Evolutionary conservation across 2,329 filamentous ascomycete genomes (phyloP), one percentile per base, ranked within the genome.

Genomic region (Ophiosphaerella korrae): DNA sequence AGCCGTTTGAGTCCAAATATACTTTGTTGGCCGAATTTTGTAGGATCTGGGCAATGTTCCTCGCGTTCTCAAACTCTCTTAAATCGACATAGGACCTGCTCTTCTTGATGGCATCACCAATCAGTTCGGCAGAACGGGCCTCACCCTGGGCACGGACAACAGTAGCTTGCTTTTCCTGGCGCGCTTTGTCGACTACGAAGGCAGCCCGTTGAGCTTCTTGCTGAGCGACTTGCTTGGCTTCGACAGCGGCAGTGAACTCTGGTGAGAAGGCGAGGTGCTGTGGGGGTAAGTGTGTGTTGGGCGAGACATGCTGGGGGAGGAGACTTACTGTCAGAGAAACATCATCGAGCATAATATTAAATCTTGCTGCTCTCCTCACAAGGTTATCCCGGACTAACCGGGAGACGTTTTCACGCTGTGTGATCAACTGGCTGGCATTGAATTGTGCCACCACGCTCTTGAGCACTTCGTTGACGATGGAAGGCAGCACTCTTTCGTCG

Each of bases 81-180:
- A 99, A 84, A 78, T 97, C 94, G 58, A 99, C 86, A 75, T 99
- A 99, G 60, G 91, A 89, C 79, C 92, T 89, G 81, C 84, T 95
- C 88, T 97, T 99, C 90, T 97, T 99, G 86, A 99, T 96, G 55
- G 94, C 94, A 45, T 99, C 94, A 77, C 94, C 94, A 70, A 99
- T 97, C 59, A 99, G 87, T 79, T 99, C 92, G 40, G 94, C 94
- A 34, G 94, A 97, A 62, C 94, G 90, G 42, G 94, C 94, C 80
- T 99, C 94, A 91, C 94, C 94, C 86, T 97, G 94, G 3, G 94
- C 94, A 78, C 92, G 91, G 72, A 99, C 94, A 48, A 99, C 92
- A 81, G 92, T 97, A 67, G 94, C 94, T 80, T 99, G 94, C 83
- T 99, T 99, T 84, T 99, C 94, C 79, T 99, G 94, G 63, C 94